Percentiles rank a stretch among this genome's conserved stretches.
phyloP scores from a whole-genome alignment of 2,329 filamentous ascomycete genomes.

The Zasmidium citrigriseum region DNA sequence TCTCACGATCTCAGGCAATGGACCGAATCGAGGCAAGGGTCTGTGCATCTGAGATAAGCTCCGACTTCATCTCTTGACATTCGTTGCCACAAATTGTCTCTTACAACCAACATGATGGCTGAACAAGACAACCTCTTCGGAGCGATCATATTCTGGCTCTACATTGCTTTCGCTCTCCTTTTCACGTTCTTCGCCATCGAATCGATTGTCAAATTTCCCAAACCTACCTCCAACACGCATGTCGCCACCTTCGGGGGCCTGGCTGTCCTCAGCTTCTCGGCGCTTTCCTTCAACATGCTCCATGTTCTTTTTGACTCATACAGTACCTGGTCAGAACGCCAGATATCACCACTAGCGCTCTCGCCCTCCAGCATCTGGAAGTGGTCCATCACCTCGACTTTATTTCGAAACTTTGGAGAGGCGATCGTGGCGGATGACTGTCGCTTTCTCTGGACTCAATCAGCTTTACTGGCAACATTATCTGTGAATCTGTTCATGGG shows the following conservation, averaged over 20 bases:
- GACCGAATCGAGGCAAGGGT: no score
- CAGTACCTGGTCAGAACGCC: constrained; percentile 23
- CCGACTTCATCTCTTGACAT: neutral
- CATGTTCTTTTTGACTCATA: constrained; percentile 37
- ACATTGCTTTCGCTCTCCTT: constrained; percentile 32
- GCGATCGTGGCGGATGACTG: constrained; percentile 29
- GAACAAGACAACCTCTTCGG: constrained; percentile 26
- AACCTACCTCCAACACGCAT: neutral
- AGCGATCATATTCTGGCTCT: constrained; percentile 37
- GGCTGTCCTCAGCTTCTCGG: constrained; percentile 32
- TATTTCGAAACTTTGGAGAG: constrained; percentile 36
- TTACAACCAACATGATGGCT: neutral
- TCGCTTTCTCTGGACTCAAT: constrained; percentile 29
- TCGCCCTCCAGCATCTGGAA: constrained; percentile 23
- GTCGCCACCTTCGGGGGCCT: constrained; percentile 24
- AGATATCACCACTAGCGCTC: neutral
- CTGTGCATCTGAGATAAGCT: neutral
- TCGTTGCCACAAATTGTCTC: neutral
- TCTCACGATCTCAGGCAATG: neutral
- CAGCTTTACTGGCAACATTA: constrained; percentile 28
- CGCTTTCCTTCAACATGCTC: constrained; percentile 37
- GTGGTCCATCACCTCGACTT: constrained; percentile 35
- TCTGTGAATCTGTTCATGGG: constrained; percentile 32
- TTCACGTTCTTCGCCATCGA: constrained; percentile 25
- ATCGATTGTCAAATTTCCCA: constrained; percentile 18